Evolutionary conservation across 768 basidiomycete species (phyloP).

Genomic region (Xanthoconium stramineum): DNA sequence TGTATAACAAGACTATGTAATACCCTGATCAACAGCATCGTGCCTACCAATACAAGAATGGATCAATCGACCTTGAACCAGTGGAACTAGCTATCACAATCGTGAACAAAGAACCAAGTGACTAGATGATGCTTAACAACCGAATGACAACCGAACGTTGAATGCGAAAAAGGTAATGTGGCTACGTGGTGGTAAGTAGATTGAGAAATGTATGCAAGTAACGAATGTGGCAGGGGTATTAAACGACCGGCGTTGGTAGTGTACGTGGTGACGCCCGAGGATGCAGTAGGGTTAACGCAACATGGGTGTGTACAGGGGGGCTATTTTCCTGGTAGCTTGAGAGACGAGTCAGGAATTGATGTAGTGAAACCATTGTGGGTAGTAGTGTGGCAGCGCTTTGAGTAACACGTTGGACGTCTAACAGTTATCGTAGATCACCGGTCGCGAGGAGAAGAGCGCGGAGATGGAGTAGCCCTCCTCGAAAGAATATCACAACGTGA

Average conservation of each 20-base stretch:
- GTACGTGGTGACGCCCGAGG: conserved; percentile 5
- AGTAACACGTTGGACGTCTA: not conserved
- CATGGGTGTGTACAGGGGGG: not conserved
- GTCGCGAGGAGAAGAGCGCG: conserved; percentile 22
- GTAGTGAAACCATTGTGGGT: not conserved
- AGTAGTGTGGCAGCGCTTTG: not conserved
- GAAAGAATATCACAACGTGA: conserved; percentile 8
- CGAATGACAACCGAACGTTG: not conserved
- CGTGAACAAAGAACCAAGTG: conserved; percentile 1
- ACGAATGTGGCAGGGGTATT: conserved; percentile 22
- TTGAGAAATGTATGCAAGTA: conserved; percentile 14
- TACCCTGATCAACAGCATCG: conserved; percentile 2
- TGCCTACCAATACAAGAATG: not conserved
- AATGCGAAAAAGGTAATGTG: conserved; percentile 3
- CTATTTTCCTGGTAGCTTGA: not conserved
- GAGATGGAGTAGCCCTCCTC: conserved; percentile 21
- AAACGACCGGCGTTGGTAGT: conserved; percentile 28
- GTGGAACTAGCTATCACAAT: conserved; percentile 4
- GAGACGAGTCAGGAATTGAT: not conserved
- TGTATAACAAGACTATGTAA: no score
- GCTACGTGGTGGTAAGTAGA: conserved; percentile 9
- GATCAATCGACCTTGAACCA: conserved; percentile 9
- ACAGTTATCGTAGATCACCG: conserved; percentile 14
- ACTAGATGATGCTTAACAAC: conserved; percentile 8
- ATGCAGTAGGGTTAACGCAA: not conserved